A percentile compares a stretch with the other conserved stretches of the same genome.
Evolutionary conservation across 495 filamentous ascomycete genomes (phyloP).

Genomic region (Annulohypoxylon bovei): DNA sequence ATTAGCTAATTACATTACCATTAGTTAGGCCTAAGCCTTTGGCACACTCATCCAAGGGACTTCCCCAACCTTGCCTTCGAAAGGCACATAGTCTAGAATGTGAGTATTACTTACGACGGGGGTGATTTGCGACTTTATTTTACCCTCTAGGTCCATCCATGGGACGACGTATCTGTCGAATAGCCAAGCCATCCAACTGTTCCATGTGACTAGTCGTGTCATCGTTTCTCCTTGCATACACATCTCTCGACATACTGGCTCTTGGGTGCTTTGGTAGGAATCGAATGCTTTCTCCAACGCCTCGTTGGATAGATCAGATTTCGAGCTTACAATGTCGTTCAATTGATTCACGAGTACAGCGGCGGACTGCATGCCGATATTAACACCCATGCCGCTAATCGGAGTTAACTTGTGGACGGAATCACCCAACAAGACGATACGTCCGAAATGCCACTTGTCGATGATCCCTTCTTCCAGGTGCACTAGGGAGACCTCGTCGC

Average conservation of each 20-base stretch:
- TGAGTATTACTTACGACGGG: not conserved
- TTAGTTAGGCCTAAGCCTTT: not conserved
- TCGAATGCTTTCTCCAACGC: conserved; percentile 21
- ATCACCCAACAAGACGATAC: conserved; percentile 63
- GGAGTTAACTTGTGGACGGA: conserved; percentile 59
- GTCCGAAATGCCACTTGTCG: conserved; percentile 55
- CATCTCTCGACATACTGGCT: not conserved
- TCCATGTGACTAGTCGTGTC: conserved; percentile 28
- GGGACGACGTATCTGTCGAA: conserved; percentile 6
- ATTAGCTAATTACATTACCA: not conserved
- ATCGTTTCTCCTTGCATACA: not conserved
- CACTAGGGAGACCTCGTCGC: not conserved
- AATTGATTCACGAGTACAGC: conserved; percentile 54
- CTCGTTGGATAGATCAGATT: not conserved
- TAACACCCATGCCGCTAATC: conserved; percentile 45
- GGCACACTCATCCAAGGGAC: not conserved
- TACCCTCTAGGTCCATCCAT: not conserved
- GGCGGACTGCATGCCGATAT: conserved; percentile 50
- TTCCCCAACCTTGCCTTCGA: not conserved
- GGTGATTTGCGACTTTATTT: not conserved
- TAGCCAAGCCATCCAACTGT: not conserved
- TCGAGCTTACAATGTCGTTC: not conserved
- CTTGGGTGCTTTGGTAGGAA: conserved; percentile 14
- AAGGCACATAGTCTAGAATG: not conserved
- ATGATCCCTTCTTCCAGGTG: conserved; percentile 54